Percentiles rank a stretch among this genome's conserved stretches.
Evolutionary conservation across 371 early-diverging fungal genomes (phyloP).

Genomic region (Circinella umbellata): DNA sequence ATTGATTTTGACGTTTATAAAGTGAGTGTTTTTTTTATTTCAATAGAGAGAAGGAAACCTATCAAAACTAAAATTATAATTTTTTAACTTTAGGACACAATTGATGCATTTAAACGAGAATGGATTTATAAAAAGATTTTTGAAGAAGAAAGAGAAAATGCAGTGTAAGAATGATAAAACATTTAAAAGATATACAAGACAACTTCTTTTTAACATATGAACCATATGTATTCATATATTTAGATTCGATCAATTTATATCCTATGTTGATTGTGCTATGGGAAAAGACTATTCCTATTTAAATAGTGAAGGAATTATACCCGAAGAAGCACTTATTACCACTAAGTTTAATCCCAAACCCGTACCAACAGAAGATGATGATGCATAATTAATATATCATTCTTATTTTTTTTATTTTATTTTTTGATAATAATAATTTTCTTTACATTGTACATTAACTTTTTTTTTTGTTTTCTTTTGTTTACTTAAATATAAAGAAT

Average conservation of each 20-base stretch:
- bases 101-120: conserved; percentile 81
- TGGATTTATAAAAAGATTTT: conserved; percentile 81
- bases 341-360: conserved; percentile 19
- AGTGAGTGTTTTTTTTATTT: conserved; percentile 24
- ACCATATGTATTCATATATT: background rate
- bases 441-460: background rate
- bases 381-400: background rate
- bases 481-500: too few relatives aligned
- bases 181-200: background rate
- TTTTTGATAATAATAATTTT: background rate
- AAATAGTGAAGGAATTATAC: conserved; percentile 43
- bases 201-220: too few relatives aligned
- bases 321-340: conserved; percentile 32
- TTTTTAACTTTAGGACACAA: conserved; percentile 50
- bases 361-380: conserved; percentile 1
- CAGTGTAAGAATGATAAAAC: conserved; percentile 20
- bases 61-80: background rate
- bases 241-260: conserved; percentile 61
- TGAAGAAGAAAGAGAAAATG: conserved; percentile 64
- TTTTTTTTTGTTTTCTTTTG: too few relatives aligned
- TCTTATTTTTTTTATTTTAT: background rate
- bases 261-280: conserved; percentile 60
- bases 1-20: conserved; percentile 55
- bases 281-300: conserved; percentile 48
- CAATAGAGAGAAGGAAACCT: too few relatives aligned